These are phyloP conservation scores for Paraconiothyrium brasiliense DNA, from an alignment of 2,329 filamentous ascomycete genomes.

Conservation along the genomic window DNA sequence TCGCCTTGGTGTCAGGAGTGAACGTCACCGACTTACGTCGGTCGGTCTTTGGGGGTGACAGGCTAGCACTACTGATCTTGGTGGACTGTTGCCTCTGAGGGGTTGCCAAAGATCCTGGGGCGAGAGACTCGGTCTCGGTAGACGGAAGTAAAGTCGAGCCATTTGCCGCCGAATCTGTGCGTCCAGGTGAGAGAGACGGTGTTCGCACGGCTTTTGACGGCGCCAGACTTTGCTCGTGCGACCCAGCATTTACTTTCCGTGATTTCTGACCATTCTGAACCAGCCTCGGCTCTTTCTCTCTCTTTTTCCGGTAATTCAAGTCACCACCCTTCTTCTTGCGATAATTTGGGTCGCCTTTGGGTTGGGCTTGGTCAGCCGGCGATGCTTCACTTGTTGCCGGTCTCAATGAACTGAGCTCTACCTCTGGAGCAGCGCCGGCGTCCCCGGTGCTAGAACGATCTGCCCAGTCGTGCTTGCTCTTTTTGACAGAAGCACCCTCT, in stretches of 20 bases:
- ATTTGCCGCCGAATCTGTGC: conserved; percentile 19
- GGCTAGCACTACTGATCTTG: conserved; percentile 24
- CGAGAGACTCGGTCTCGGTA: conserved; percentile 35
- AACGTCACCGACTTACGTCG: conserved; percentile 70
- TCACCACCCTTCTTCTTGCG: conserved; percentile 43
- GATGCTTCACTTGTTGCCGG: conserved; percentile 16
- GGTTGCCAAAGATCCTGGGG: conserved; percentile 24
- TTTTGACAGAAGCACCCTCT: conserved; percentile 34
- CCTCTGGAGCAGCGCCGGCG: conserved; percentile 11
- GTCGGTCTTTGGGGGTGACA: conserved; percentile 32
- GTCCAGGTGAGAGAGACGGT: conserved; percentile 35
- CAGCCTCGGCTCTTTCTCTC: conserved; percentile 12
- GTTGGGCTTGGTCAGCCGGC: conserved; percentile 21
- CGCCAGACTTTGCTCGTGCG: conserved; percentile 9
- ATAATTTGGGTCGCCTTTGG: conserved; percentile 49
- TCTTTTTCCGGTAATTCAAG: conserved; percentile 28
- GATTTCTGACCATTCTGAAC: neutral
- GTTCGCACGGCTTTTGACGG: conserved; percentile 17
- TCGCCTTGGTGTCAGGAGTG: conserved; percentile 68
- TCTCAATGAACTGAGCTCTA: conserved; percentile 22
- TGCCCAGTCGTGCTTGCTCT: conserved; percentile 29
- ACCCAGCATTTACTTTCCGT: neutral
- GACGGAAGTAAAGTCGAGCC: conserved; percentile 41
- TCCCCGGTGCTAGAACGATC: conserved; percentile 14
- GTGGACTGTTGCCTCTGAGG: conserved; percentile 26